phyloP scores from a whole-genome alignment of 2,329 filamentous ascomycete species.

The Fusarium zealandicum region DNA sequence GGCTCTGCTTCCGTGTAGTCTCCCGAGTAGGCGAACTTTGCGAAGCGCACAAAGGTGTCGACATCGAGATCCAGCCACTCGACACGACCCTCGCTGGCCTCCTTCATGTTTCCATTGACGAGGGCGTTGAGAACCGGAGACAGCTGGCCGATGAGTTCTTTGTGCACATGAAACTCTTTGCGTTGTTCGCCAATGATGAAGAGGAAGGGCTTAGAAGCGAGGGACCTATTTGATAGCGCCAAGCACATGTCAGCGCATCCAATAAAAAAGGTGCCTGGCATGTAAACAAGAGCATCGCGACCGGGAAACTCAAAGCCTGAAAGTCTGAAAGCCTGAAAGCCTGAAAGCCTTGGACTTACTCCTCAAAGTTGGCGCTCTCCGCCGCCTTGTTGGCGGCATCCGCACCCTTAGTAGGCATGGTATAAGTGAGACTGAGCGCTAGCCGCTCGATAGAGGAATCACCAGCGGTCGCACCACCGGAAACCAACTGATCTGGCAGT shows the following conservation, averaged over 20 bases:
- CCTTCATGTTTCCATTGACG: conserved; percentile 39
- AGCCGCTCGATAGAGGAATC: background rate
- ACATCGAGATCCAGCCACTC: conserved; percentile 37
- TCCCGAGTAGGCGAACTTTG: conserved; percentile 37
- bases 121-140: conserved; percentile 35
- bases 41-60: conserved; percentile 41
- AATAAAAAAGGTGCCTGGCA: background rate
- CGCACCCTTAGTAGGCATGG: conserved; percentile 15
- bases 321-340: background rate
- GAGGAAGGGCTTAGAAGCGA: conserved; percentile 38
- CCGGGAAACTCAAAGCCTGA: too few relatives aligned
- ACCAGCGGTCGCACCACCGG: background rate
- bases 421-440: conserved; percentile 6
- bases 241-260: background rate
- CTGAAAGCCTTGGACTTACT: conserved; percentile 19
- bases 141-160: conserved; percentile 31
- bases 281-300: background rate
- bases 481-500: background rate
- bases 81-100: conserved; percentile 35
- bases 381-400: conserved; percentile 2
- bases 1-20: conserved; percentile 34
- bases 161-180: conserved; percentile 39
- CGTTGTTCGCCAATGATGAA: conserved; percentile 34
- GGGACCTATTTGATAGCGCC: conserved; percentile 19
- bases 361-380: conserved; percentile 21